phyloP scores from a whole-genome alignment of 495 filamentous ascomycete genomes.

The Aspergillus ellipticus region DNA sequence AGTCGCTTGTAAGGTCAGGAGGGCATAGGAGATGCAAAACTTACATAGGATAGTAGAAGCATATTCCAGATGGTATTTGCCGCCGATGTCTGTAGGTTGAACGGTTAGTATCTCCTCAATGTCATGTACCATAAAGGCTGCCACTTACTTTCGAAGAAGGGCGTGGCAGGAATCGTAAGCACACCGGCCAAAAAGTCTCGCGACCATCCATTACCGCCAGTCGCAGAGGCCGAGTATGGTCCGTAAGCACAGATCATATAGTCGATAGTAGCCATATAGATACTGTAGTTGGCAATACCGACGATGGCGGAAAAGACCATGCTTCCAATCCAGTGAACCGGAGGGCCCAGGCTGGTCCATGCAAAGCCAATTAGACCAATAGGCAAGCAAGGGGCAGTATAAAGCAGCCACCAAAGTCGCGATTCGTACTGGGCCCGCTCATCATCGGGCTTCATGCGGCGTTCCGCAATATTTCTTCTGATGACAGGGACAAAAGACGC shows the following conservation, averaged over 20 bases:
- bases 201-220: conserved; percentile 69
- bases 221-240: conserved; percentile 68
- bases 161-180: conserved; percentile 68
- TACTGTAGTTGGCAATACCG: conserved; percentile 65
- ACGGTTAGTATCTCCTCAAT: background rate
- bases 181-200: conserved; percentile 82
- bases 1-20: background rate
- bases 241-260: conserved; percentile 72
- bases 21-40: conserved; percentile 10
- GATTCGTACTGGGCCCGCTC: conserved; percentile 59
- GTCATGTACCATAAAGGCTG: background rate
- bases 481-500: conserved; percentile 52
- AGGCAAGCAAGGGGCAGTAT: conserved; percentile 52
- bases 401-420: conserved; percentile 58
- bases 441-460: conserved; percentile 45
- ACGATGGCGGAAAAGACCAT: conserved; percentile 63
- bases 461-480: conserved; percentile 45
- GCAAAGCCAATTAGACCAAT: conserved; percentile 63
- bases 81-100: conserved; percentile 52
- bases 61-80: conserved; percentile 56
- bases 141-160: conserved; percentile 55
- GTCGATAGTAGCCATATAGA: conserved; percentile 75
- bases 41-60: conserved; percentile 68
- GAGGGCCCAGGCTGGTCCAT: conserved; percentile 57
- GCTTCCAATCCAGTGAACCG: conserved; percentile 60